These are phyloP conservation scores for Nissolia schottii DNA, from an alignment of 306 rosid genomes.

Conservation along the genomic window DNA sequence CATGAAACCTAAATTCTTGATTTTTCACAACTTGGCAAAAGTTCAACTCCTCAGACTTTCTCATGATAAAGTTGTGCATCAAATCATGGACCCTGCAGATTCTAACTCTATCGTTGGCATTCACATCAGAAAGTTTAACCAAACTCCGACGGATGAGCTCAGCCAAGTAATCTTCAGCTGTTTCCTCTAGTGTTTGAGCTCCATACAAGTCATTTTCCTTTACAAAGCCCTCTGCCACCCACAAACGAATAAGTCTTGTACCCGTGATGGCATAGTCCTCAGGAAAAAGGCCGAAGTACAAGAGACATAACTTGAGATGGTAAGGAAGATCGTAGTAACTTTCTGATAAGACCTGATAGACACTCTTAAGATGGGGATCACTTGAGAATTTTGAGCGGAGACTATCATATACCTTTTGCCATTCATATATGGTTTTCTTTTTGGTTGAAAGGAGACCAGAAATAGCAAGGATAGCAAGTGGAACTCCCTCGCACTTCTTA, in stretches of 20 bases:
- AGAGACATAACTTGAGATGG: neutral
- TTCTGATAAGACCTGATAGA: neutral
- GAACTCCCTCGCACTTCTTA: constrained; percentile 14
- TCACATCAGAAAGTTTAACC: neutral
- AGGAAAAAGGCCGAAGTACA: neutral
- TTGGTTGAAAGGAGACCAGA: neutral
- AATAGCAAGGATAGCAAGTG: neutral
- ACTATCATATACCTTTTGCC: neutral
- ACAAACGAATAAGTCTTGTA: neutral
- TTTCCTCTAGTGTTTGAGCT: neutral
- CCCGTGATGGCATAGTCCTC: neutral
- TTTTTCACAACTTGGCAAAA: neutral
- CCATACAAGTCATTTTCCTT: neutral
- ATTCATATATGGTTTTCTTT: neutral
- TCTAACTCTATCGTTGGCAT: neutral
- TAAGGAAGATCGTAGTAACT: constrained; percentile 12
- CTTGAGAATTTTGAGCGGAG: neutral
- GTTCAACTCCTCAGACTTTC: neutral
- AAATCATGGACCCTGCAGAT: neutral
- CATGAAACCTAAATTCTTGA: neutral
- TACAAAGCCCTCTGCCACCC: constrained; percentile 16
- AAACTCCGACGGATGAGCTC: neutral
- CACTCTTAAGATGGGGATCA: neutral
- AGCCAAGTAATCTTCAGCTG: neutral
- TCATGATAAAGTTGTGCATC: neutral